Percentiles rank a stretch among this genome's conserved stretches.
Conservation (phyloP, 805 yeast genomes). For the Ogataea populi-albae region DNA sequence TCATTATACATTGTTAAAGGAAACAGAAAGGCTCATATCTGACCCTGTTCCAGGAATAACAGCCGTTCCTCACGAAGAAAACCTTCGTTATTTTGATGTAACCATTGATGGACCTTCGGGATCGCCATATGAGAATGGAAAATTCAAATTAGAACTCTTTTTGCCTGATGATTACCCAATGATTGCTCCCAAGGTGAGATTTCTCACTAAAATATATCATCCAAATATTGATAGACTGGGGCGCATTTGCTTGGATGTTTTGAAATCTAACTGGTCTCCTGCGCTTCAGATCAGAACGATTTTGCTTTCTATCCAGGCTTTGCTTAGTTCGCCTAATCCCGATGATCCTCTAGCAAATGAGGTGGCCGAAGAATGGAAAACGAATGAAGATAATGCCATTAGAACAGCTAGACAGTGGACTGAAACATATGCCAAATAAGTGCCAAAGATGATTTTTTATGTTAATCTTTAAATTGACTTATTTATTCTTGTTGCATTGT, state of each 20-base stretch:
- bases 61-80: constrained; percentile 92
- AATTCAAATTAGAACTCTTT: constrained; percentile 78
- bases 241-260: constrained; percentile 90
- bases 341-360: constrained; percentile 98
- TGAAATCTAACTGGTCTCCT: constrained; percentile 96
- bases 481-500: no score
- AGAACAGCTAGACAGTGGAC: constrained; percentile 81
- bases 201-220: constrained; percentile 90
- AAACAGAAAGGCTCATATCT: constrained; percentile 84
- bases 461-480: no score
- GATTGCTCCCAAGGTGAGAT: constrained; percentile 96
- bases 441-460: no score
- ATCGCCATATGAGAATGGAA: constrained; percentile 85
- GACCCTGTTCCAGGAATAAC: constrained; percentile 97
- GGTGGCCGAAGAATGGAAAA: constrained; percentile 96
- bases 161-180: constrained; percentile 97
- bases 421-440: constrained; percentile 46
- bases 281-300: constrained; percentile 95
- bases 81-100: constrained; percentile 88
- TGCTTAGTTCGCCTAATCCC: constrained; percentile 94
- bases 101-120: constrained; percentile 87
- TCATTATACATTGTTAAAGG: constrained; percentile 46
- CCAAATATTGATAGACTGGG: constrained; percentile 96
- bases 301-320: constrained; percentile 85
- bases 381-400: constrained; percentile 76